Evolutionary conservation across 768 basidiomycete species (phyloP), one percentile per base, ranked within the genome.

Genomic region (Kwoniella bestiolae): DNA sequence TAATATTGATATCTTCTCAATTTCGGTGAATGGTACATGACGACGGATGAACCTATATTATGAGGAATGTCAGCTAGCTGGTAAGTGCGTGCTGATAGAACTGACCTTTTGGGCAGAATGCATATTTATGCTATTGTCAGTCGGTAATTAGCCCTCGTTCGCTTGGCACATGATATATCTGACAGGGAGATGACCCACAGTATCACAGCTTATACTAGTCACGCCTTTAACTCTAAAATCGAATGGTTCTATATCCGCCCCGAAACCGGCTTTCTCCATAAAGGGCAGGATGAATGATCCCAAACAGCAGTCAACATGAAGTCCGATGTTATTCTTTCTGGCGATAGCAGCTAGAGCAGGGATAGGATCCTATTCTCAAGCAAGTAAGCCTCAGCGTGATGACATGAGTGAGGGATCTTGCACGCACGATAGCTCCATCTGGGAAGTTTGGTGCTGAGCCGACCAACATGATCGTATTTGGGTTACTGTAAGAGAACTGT

Each of bases 301-400:
- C 9, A 97, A 84, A 79, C 94, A 97, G 78, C 93, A 94, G 73
- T 96, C 94, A 64, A 97, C 94, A 77, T 96, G 95, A 26, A 97
- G 81, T 6, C 94, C 93, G 60, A 94, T 84, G 18, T 90, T 89
- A 78, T 94, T 81, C 69, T 83, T 84, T 61, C 85, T 81, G 0
- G 95, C 94, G 16, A 99, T 84, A 41, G 83, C 83, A 18, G 87
- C 90, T 2, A 99, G 87, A 0, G 85, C 87, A 16, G 87, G 83
- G 57, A 99, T 95, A 63, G 94, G 87, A 77, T 94, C 92, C 82
- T 90, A 72, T 38, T 16, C 91, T n/a, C 21, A 28, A 32, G 0
- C 90, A 32, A 26, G n/a, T n/a, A n/a, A n/a, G n/a, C n/a, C n/a
- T n/a, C n/a, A n/a, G n/a, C n/a, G n/a, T n/a, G n/a, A n/a, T n/a